Evolutionary conservation across 805 yeast genomes (phyloP).

Genomic region (Wickerhamomyces xylosicus): DNA sequence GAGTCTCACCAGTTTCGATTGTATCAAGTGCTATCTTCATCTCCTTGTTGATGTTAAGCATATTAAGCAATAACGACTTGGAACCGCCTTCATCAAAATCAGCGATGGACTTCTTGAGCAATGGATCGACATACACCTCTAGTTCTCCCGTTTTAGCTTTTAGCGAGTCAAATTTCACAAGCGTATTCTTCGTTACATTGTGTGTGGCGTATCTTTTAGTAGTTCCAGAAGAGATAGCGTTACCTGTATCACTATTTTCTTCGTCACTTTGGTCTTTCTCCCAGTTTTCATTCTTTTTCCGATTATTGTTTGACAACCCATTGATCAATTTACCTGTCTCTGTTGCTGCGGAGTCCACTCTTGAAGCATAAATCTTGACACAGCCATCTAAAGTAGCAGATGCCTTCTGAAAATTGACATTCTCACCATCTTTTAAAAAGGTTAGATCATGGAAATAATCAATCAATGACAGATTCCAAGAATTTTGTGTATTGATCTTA

Average conservation of each 20-base stretch:
- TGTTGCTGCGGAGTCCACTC: conserved; percentile 88
- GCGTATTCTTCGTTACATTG: conserved; percentile 31
- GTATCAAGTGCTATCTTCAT: conserved; percentile 62
- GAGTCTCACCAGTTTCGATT: conserved; percentile 16
- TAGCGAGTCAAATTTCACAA: conserved; percentile 40
- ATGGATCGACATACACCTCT: conserved; percentile 60
- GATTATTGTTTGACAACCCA: conserved; percentile 48
- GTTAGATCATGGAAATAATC: conserved; percentile 85
- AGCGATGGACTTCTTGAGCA: conserved; percentile 59
- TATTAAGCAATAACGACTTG: conserved; percentile 53
- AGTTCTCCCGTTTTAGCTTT: conserved; percentile 47
- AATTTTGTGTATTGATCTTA: conserved; percentile 72
- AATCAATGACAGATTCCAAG: conserved; percentile 86
- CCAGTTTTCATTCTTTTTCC: conserved; percentile 7
- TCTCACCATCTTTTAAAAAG: conserved; percentile 63
- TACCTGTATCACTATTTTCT: conserved; percentile 13
- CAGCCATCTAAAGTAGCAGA: conserved; percentile 90
- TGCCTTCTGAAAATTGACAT: conserved; percentile 83
- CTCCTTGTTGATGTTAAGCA: conserved; percentile 40
- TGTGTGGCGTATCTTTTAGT: not conserved
- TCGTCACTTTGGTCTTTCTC: conserved; percentile 14
- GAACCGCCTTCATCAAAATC: conserved; percentile 81
- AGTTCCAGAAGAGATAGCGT: not conserved
- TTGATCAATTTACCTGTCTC: conserved; percentile 79
- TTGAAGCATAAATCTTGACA: conserved; percentile 80